phyloP scores from a whole-genome alignment of 1,284 basidiomycete species.

The Microstroma glucosiphilum region DNA sequence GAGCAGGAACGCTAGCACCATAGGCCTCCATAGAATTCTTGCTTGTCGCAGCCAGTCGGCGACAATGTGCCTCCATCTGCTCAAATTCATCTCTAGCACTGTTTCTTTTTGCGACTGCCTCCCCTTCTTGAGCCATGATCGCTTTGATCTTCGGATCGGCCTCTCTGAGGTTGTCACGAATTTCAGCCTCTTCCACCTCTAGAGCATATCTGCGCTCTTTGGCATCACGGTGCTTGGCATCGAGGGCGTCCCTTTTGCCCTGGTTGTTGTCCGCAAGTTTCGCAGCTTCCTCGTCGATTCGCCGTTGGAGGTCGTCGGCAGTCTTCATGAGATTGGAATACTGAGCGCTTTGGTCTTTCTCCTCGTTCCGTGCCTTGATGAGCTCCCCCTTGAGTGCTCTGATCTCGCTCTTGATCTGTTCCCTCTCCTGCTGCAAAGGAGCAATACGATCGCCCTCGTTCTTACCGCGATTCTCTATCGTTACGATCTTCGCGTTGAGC shows the following conservation, averaged over 20 bases:
- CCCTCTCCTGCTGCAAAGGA: neutral
- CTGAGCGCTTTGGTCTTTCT: neutral
- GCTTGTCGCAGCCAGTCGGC: neutral
- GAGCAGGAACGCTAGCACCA: constrained; percentile 30
- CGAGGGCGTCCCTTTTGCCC: constrained; percentile 24
- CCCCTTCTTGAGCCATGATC: neutral
- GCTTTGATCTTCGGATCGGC: neutral
- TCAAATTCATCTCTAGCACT: neutral
- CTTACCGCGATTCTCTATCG: constrained; percentile 7
- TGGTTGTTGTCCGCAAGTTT: constrained; percentile 42
- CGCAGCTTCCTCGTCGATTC: constrained; percentile 55
- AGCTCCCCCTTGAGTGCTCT: neutral
- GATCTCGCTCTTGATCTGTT: neutral
- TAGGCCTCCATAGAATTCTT: constrained; percentile 35
- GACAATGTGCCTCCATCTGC: neutral
- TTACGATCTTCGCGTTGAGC: constrained; percentile 41
- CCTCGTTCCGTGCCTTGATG: neutral
- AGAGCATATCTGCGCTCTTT: constrained; percentile 22
- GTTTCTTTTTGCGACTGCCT: too few relatives aligned
- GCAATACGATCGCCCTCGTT: neutral
- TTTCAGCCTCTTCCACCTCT: constrained; percentile 2
- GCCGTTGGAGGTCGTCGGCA: constrained; percentile 57
- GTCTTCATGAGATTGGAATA: constrained; percentile 19
- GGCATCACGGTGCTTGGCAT: constrained; percentile 21
- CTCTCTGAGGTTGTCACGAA: neutral